These are phyloP conservation scores for Aureobasidium zeae DNA, from an alignment of 2,329 filamentous ascomycete species.

Conservation along the genomic window DNA sequence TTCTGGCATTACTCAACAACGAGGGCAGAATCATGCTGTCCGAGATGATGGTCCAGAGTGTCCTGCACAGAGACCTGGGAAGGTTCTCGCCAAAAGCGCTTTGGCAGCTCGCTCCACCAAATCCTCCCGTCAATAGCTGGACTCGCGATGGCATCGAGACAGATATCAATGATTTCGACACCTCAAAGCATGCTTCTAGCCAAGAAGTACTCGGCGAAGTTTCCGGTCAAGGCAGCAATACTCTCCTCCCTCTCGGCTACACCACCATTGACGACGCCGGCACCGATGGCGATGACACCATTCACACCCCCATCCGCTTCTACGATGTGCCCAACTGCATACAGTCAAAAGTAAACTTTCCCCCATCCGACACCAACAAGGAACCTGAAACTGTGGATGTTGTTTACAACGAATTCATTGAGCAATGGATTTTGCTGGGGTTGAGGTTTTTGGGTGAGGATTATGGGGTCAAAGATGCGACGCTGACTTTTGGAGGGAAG, in stretches of 20 bases:
- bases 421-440: slow-evolving; percentile 68
- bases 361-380: slow-evolving; percentile 29
- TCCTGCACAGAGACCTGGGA: slow-evolving; percentile 28
- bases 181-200: not conserved
- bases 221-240: slow-evolving; percentile 1
- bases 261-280: slow-evolving; percentile 82
- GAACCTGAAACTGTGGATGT: slow-evolving; percentile 63
- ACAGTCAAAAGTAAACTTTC: slow-evolving; percentile 59
- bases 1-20: slow-evolving; percentile 52
- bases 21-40: slow-evolving; percentile 42
- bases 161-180: not conserved
- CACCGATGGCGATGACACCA: slow-evolving; percentile 77
- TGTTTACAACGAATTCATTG: slow-evolving; percentile 84
- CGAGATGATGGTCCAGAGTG: slow-evolving; percentile 21
- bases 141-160: not conserved
- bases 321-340: slow-evolving; percentile 78
- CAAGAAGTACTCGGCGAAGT: slow-evolving; percentile 8
- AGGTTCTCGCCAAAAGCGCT: slow-evolving; percentile 9
- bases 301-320: slow-evolving; percentile 65
- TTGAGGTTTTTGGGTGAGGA: slow-evolving; percentile 52
- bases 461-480: slow-evolving; percentile 42
- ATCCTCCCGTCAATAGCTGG: slow-evolving; percentile 7
- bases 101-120: slow-evolving; percentile 15
- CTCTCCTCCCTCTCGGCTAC: slow-evolving; percentile 61
- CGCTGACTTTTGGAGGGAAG: slow-evolving; percentile 43